Evolutionary conservation across 192 early-diverging fungal species (phyloP).

Genomic region (Phycomyces nitens): DNA sequence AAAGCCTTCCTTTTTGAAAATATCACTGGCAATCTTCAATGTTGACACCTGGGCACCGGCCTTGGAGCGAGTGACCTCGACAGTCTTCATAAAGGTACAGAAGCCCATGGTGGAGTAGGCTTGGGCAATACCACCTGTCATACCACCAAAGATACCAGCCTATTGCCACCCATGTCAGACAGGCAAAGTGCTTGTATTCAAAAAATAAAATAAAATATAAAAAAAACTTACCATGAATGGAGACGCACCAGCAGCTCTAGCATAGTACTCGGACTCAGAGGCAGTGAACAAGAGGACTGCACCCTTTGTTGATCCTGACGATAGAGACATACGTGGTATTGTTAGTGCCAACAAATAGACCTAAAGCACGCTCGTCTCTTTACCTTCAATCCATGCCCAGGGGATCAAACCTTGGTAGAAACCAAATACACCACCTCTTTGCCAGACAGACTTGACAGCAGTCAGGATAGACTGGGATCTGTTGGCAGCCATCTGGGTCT

Average conservation of each 20-base stretch:
- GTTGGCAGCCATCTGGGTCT: slow-evolving; percentile 94
- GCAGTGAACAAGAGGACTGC: slow-evolving; percentile 60
- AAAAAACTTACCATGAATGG: slow-evolving; percentile 54
- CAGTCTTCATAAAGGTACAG: slow-evolving; percentile 99
- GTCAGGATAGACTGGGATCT: slow-evolving; percentile 74
- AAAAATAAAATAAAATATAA: too few species aligned
- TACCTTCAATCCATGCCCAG: slow-evolving; percentile 59
- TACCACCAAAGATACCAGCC: slow-evolving; percentile 90
- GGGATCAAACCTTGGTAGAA: slow-evolving; percentile 91
- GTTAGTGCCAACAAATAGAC: too few species aligned
- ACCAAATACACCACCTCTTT: slow-evolving; percentile 82
- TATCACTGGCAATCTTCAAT: slow-evolving; percentile 80
- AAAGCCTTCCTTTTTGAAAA: slow-evolving; percentile 91
- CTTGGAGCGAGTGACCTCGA: slow-evolving; percentile 98
- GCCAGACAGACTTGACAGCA: slow-evolving; percentile 73
- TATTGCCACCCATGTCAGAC: slow-evolving; percentile 4
- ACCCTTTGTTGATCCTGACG: slow-evolving; percentile 50
- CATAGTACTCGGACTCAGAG: slow-evolving; percentile 56
- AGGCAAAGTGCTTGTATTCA: slow-evolving; percentile 6
- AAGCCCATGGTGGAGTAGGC: slow-evolving; percentile 99
- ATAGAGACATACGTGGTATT: background rate
- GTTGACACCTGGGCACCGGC: slow-evolving; percentile 65
- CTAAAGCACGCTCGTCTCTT: background rate
- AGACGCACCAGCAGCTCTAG: slow-evolving; percentile 47
- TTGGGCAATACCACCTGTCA: slow-evolving; percentile 92